Conservation (phyloP, 2,329 filamentous ascomycete genomes). For the Ophiocordyceps camponoti-floridani region DNA sequence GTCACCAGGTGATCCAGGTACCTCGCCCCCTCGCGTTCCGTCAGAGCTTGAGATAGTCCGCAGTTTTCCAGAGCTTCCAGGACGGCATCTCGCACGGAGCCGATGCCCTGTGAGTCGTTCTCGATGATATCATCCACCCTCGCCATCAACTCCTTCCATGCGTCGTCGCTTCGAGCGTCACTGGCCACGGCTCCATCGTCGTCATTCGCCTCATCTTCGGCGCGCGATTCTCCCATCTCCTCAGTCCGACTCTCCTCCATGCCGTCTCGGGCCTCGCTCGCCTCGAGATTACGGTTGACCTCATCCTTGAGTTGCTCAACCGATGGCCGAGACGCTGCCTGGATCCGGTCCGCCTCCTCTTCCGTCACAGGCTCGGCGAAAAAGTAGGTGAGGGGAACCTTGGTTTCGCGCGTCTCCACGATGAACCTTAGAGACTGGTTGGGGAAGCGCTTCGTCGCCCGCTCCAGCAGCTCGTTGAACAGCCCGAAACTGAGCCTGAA, state of each 20-base stretch:
- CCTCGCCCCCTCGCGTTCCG: slow-evolving; percentile 24
- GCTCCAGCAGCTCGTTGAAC: slow-evolving; percentile 63
- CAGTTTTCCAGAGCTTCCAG: slow-evolving; percentile 36
- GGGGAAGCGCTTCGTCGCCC: slow-evolving; percentile 58
- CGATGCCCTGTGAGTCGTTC: slow-evolving; percentile 34
- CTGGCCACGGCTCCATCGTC: no score
- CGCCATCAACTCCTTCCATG: slow-evolving; percentile 36
- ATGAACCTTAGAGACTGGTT: slow-evolving; percentile 59
- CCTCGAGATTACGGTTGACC: slow-evolving; percentile 28
- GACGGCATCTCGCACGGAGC: slow-evolving; percentile 33
- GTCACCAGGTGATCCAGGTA: slow-evolving; percentile 33
- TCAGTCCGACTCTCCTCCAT: slow-evolving; percentile 4
- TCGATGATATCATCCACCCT: slow-evolving; percentile 39
- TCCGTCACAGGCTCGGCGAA: slow-evolving; percentile 73
- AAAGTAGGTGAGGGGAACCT: slow-evolving; percentile 60
- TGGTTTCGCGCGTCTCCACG: slow-evolving; percentile 54
- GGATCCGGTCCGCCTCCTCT: slow-evolving; percentile 55
- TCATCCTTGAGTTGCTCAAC: slow-evolving; percentile 51
- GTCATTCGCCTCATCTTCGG: slow-evolving; percentile 4
- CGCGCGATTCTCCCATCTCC: slow-evolving; percentile 3
- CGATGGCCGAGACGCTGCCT: slow-evolving; percentile 44
- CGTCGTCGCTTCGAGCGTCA: slow-evolving; percentile 14
- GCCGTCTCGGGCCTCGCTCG: slow-evolving; percentile 9
- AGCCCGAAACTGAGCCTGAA: slow-evolving; percentile 68
- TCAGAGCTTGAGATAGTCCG: slow-evolving; percentile 27